Evolutionary conservation across 768 basidiomycete genomes (phyloP).

Genomic region (Clitopilus hobsonii): DNA sequence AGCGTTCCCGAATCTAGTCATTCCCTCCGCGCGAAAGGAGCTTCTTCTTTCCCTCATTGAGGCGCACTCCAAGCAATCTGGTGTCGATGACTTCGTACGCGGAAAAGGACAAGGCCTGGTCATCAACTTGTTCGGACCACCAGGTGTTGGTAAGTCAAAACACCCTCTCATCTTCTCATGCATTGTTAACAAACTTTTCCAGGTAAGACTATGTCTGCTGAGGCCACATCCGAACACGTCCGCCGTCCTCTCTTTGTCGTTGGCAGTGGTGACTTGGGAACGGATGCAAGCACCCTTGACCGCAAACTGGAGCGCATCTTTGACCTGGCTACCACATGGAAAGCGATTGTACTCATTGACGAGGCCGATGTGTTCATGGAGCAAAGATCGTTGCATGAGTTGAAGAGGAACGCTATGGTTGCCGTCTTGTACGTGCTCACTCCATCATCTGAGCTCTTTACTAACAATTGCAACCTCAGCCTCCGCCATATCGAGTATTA

Average conservation of each 20-base stretch:
- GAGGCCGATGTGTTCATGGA: slow-evolving; percentile 74
- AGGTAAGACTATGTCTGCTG: slow-evolving; percentile 56
- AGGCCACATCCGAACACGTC: slow-evolving; percentile 55
- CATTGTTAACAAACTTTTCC: background rate
- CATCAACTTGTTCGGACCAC: slow-evolving; percentile 52
- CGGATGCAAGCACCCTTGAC: slow-evolving; percentile 39
- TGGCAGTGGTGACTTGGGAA: slow-evolving; percentile 51
- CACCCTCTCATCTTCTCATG: background rate
- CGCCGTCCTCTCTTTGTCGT: slow-evolving; percentile 47
- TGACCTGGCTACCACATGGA: slow-evolving; percentile 53
- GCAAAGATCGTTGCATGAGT: slow-evolving; percentile 56
- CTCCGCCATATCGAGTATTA: slow-evolving; percentile 56
- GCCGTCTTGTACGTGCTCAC: slow-evolving; percentile 48
- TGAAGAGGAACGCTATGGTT: slow-evolving; percentile 69
- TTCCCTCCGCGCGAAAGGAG: slow-evolving; percentile 46
- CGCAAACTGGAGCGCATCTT: slow-evolving; percentile 38
- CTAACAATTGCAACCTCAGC: slow-evolving; percentile 26
- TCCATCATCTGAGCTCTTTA: slow-evolving; percentile 8
- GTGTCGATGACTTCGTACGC: slow-evolving; percentile 57
- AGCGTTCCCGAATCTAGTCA: slow-evolving; percentile 54
- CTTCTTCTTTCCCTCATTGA: slow-evolving; percentile 55
- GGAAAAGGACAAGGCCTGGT: slow-evolving; percentile 54
- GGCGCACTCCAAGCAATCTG: slow-evolving; percentile 45
- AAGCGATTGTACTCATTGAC: slow-evolving; percentile 54
- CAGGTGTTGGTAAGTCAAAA: slow-evolving; percentile 43